Evolutionary conservation across 768 basidiomycete species (phyloP), one percentile per base, ranked within the genome.

Genomic region (Naganishia randhawae): DNA sequence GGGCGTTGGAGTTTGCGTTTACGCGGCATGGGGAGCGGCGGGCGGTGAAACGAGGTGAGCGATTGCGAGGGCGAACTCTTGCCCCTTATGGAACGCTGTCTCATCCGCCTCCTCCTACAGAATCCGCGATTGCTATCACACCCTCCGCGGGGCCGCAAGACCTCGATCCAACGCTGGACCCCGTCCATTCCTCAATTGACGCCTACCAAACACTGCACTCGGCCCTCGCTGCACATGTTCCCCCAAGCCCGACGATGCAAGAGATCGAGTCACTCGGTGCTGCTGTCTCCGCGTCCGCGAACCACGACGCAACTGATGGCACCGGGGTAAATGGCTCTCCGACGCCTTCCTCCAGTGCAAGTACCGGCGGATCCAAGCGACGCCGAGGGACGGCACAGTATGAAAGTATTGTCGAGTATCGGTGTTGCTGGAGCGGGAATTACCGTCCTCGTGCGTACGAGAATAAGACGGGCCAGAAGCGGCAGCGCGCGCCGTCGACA

Each of bases 371-470:
- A 13, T 22, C 7, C 45, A 48, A n/a, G n/a, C 35, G 19, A 3
- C n/a, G 22, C 6, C 19, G 33, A 16, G 57, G 22, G 2, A 25
- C 37, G 2, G 22, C 50, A 33, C 48, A 53, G 65, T 66, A 66
- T 29, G 37, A 19, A 10, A 51, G 50, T n/a, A 57, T 67, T 41
- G 25, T 57, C 2, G 66, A 67, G 51, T 67, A 67, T 42, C 37
- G 66, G 41, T 67, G 66, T 39, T 54, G 52, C 31, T 67, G 66
- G 66, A 31, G 35, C n/a, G 66, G 66, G n/a, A 67, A n/a, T 16
- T 54, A 52, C n/a, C 66, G 66, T 0, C 39, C 35, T 25, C 50
- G 65, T 8, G 17, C 50, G 22, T 52, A 67, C 19, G 31, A 32
- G 22, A 67, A 57, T 19, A 67, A 67, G 41, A 67, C 53, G 25